These are phyloP conservation scores for Helotiales sp. DNA, from an alignment of 2,329 filamentous ascomycete species.

Conservation along the genomic window DNA sequence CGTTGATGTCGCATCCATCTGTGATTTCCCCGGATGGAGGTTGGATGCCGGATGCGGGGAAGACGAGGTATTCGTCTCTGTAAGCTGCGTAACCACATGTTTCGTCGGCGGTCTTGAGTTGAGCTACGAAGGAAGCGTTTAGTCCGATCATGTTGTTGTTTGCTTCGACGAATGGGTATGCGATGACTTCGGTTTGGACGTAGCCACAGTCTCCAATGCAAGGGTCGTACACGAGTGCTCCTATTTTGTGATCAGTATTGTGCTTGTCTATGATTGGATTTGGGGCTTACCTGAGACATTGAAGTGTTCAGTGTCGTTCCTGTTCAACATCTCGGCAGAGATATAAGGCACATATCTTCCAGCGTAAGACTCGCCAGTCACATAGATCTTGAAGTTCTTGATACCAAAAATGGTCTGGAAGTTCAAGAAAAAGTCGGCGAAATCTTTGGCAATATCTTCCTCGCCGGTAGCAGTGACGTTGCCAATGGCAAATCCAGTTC, in stretches of 20 bases:
- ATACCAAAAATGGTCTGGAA: conserved; percentile 56
- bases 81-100: conserved; percentile 47
- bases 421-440: conserved; percentile 52
- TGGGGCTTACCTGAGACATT: conserved; percentile 50
- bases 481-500: conserved; percentile 28
- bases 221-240: conserved; percentile 28
- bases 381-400: conserved; percentile 52
- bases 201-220: conserved; percentile 22
- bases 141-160: conserved; percentile 45
- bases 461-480: conserved; percentile 39
- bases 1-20: conserved; percentile 41
- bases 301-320: conserved; percentile 48
- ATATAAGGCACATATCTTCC: conserved; percentile 58
- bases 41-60: conserved; percentile 38
- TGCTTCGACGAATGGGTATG: conserved; percentile 42
- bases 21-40: conserved; percentile 34
- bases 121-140: conserved; percentile 42
- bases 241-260: conserved; percentile 3
- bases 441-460: conserved; percentile 45
- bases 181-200: conserved; percentile 34
- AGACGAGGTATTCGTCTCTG: conserved; percentile 46
- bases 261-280: neutral
- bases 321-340: conserved; percentile 51
- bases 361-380: conserved; percentile 56
- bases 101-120: conserved; percentile 42